Evolutionary conservation across 2,329 filamentous ascomycete genomes (phyloP).

Genomic region (Colletotrichum salicis): DNA sequence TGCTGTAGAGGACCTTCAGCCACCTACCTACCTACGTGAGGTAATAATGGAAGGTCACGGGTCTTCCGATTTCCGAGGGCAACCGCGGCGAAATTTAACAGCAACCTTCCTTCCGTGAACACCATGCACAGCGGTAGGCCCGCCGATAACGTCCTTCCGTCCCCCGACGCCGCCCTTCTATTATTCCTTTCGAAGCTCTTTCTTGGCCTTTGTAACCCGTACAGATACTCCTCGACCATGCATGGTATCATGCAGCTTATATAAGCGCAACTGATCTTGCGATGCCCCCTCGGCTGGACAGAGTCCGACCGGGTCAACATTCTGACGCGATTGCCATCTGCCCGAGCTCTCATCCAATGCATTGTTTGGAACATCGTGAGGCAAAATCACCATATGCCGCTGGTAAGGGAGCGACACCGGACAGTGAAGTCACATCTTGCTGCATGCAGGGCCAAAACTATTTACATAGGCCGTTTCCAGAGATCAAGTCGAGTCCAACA

Average conservation of each 20-base stretch:
- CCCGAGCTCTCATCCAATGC: not conserved
- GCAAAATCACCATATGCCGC: not conserved
- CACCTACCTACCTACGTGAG: too few relatives aligned
- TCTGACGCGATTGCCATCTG: not conserved
- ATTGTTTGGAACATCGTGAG: not conserved
- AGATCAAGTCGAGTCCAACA: too few relatives aligned
- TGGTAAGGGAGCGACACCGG: not conserved
- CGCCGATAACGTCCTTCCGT: not conserved
- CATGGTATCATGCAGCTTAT: not conserved
- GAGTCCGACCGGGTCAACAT: not conserved
- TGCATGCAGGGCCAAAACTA: not conserved
- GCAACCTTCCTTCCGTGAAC: not conserved
- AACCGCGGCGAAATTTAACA: conserved; percentile 5
- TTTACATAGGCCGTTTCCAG: too few relatives aligned
- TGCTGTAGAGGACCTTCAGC: not conserved
- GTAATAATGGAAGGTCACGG: not conserved
- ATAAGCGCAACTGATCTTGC: not conserved
- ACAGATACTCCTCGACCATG: not conserved
- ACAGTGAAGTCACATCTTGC: not conserved
- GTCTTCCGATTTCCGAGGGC: not conserved
- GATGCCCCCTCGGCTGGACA: not conserved
- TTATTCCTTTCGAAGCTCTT: not conserved
- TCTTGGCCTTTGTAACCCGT: not conserved
- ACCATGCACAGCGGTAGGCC: too few relatives aligned
- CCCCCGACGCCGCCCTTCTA: not conserved